Evolutionary conservation across 2,329 filamentous ascomycete genomes (phyloP), one percentile per base, ranked within the genome.

Genomic region (Stachybotrys elegans): DNA sequence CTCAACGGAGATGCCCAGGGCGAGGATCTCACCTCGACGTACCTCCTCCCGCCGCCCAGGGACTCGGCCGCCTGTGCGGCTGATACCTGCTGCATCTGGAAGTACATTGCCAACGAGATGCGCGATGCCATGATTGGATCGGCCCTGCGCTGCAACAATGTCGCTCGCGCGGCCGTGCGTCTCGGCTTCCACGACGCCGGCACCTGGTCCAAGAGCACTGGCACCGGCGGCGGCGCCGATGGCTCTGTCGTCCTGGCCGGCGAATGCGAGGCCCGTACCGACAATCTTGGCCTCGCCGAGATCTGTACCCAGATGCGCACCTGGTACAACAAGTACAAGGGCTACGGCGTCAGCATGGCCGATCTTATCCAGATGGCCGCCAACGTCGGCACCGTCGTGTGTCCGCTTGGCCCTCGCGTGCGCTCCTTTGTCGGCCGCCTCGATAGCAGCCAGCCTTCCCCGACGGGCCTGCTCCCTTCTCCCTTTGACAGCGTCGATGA

Each of bases 121-220:
- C 52, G 53, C 2, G 38, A 49, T n/a, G 48, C 54, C 13, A 68
- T 68, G 58, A 48, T 54, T 2, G 63, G 61, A 12, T 44, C 44
- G 6, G 60, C 57, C 0, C 61, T 62, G 11, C 56, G 61, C 4
- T 72, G 69, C 51, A 72, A 67, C 40, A 57, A 57, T 35, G 53
- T 59, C 45, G 69, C 69, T 4, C 63, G 69, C 14, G 55, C 53
- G 25, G 63, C 67, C 16, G 57, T 72, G 43, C 67, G 69, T 9
- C 57, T 71, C 17, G 69, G 67, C 17, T 73, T 72, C 51, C 70
- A 73, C 50, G 70, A 73, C 47, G 66, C 69, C 6, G 69, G 58
- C 3, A 56, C 61, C 21, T 71, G 68, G 67, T 50, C 48, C 13
- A 34, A 40, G 21, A 45, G 23, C 5, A 48, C 46, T 3, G 48